phyloP scores from a whole-genome alignment of 768 basidiomycete genomes.

The Asterophora lycoperdoides region DNA sequence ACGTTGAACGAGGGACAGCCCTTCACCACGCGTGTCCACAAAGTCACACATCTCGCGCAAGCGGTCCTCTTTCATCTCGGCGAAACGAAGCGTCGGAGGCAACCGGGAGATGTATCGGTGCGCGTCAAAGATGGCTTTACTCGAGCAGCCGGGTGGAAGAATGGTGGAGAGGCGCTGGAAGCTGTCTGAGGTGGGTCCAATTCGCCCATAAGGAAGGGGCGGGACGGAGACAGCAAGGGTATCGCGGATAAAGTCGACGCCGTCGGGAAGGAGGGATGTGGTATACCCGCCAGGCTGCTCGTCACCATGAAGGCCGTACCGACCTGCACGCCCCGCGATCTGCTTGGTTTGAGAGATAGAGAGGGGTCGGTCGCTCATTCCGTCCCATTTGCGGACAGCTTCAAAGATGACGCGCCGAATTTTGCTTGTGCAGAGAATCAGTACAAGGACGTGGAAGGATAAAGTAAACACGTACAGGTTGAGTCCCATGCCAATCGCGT shows the following conservation, averaged over 20 bases:
- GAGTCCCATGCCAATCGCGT: conserved; percentile 96
- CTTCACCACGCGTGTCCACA: conserved; percentile 36
- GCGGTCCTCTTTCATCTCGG: neutral
- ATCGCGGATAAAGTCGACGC: conserved; percentile 55
- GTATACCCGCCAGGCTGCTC: conserved; percentile 56
- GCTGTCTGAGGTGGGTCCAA: conserved; percentile 26
- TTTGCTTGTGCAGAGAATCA: conserved; percentile 50
- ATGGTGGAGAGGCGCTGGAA: conserved; percentile 24
- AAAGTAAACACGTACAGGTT: conserved; percentile 69
- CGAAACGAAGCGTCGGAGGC: conserved; percentile 40
- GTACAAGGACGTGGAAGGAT: neutral
- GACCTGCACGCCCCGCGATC: conserved; percentile 91
- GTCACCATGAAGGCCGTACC: conserved; percentile 63
- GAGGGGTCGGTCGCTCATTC: conserved; percentile 39
- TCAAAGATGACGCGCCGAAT: conserved; percentile 52
- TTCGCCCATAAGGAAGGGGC: conserved; percentile 48
- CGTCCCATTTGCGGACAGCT: conserved; percentile 62
- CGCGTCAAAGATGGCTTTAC: conserved; percentile 44
- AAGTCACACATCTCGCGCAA: conserved; percentile 32
- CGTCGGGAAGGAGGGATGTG: conserved; percentile 62
- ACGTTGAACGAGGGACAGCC: conserved; percentile 42
- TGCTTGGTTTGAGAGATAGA: conserved; percentile 83
- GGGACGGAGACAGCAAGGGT: conserved; percentile 51
- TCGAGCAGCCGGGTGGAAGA: conserved; percentile 41
- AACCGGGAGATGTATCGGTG: conserved; percentile 44